Evolutionary conservation across 2,329 filamentous ascomycete species (phyloP).

Genomic region (Phyllosticta citrichinensis): DNA sequence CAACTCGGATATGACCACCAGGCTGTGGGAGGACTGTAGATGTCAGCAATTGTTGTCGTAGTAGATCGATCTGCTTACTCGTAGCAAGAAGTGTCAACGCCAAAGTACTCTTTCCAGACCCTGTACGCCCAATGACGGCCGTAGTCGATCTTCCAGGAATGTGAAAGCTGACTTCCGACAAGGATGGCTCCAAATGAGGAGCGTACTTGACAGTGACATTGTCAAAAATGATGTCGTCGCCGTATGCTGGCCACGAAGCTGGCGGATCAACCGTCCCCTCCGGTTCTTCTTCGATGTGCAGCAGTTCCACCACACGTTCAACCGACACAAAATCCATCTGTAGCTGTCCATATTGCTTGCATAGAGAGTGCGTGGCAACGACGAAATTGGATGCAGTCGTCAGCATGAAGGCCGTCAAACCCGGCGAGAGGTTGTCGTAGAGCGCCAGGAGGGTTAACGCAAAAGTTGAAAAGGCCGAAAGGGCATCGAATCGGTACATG

Average conservation of each 20-base stretch:
- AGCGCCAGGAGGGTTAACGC: slow-evolving; percentile 64
- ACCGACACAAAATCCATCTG: slow-evolving; percentile 91
- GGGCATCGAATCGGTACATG: slow-evolving; percentile 62
- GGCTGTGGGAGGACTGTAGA: slow-evolving; percentile 24
- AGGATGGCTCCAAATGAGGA: slow-evolving; percentile 61
- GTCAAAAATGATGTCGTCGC: slow-evolving; percentile 58
- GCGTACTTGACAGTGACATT: slow-evolving; percentile 72
- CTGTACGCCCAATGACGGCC: slow-evolving; percentile 68
- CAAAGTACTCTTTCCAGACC: slow-evolving; percentile 72
- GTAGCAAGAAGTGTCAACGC: slow-evolving; percentile 48
- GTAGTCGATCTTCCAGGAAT: slow-evolving; percentile 72
- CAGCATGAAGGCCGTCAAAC: slow-evolving; percentile 74
- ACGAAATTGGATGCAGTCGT: slow-evolving; percentile 60
- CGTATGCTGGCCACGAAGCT: slow-evolving; percentile 62
- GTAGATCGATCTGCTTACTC: slow-evolving; percentile 22
- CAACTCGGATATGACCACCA: slow-evolving; percentile 47
- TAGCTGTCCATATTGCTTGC: slow-evolving; percentile 69
- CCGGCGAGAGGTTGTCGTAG: slow-evolving; percentile 62
- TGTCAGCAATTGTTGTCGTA: slow-evolving; percentile 25
- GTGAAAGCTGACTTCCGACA: slow-evolving; percentile 57
- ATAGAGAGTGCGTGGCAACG: slow-evolving; percentile 59
- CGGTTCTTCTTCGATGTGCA: slow-evolving; percentile 67
- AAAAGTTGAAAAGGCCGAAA: slow-evolving; percentile 66
- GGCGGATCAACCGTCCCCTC: slow-evolving; percentile 59
- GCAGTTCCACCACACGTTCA: slow-evolving; percentile 72